Base-by-base conservation (phyloP, 2,329 filamentous ascomycete species). In the Ascochyta lentis region DNA sequence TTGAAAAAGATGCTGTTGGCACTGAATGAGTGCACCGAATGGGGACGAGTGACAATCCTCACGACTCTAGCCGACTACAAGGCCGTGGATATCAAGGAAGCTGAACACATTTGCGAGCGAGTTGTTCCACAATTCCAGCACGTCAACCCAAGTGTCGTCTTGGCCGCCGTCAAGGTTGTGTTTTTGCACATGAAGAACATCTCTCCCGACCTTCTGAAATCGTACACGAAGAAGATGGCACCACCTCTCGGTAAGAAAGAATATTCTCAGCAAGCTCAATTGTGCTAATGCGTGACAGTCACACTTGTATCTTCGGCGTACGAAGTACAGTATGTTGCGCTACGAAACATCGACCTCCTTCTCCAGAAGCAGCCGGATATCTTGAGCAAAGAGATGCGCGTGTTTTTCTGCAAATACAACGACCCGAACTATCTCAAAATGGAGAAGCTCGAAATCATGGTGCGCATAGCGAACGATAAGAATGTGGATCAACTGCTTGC, bases 371-470 rank as follows among this genome's bases (percentile, higher is more conserved):
- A 97, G 76, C 92, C 95, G 10, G 93, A 96, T 65, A 97, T 99
- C 52, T 83, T 99, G 9, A 96, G 91, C 82, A 98, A 98, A 77
- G 95, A 99, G 77, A 87, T 99, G 70, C 87, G 95, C 40, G 95
- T 99, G 8, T 99, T 99, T 80, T 99, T 99, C 80, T 99, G 95
- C 88, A 99, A 99, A 79, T 99, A 99, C 81, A 98, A 98, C 74
- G 95, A 99, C 67, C 94, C 95, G 1, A 92, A 92, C 22, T 99
- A 99, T 74, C 88, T 99, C 69, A 99, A 99, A 77, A 87, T 99
- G 57, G 90, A 96, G 73, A 99, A 99, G 74, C 85, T 99, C 45
- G 95, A 99, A 74, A 98, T 98, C 61, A 98, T 99, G 95, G 94
- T 99, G 43, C 89, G 95, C 76, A 98, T 99, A 87, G 92, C 94